A percentile compares a stretch with the other conserved stretches of the same genome.
These are phyloP conservation scores for Plicaturopsis crispa DNA, from an alignment of 768 basidiomycete genomes.

Conservation along the genomic window DNA sequence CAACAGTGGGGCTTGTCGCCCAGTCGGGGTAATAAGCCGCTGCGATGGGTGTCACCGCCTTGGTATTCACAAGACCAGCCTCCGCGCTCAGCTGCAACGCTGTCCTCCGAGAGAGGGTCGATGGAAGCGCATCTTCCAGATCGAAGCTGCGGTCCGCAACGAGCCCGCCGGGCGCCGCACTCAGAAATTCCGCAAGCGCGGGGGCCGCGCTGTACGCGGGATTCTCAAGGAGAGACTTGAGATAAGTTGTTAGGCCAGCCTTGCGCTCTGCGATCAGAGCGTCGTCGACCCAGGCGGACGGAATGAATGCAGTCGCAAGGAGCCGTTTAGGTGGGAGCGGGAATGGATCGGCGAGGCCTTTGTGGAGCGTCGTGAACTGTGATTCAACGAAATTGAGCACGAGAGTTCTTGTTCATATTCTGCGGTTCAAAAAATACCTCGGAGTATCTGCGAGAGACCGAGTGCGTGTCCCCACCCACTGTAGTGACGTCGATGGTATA, in stretches of 20 bases:
- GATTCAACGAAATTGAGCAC: constrained; percentile 2
- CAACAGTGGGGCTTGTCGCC: neutral
- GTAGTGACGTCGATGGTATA: constrained; percentile 31
- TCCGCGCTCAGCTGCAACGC: constrained; percentile 15
- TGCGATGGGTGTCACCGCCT: constrained; percentile 24
- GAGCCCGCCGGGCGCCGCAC: too few relatives aligned
- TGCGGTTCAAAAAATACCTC: constrained; percentile 23
- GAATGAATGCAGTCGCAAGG: constrained; percentile 38
- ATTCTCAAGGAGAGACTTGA: constrained; percentile 29
- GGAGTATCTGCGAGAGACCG: constrained; percentile 33
- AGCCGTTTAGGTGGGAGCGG: constrained; percentile 45
- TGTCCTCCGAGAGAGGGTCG: constrained; percentile 33
- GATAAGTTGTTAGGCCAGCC: constrained; percentile 34
- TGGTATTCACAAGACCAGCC: constrained; percentile 9
- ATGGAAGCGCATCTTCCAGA: constrained; percentile 39
- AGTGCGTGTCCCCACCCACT: constrained; percentile 23
- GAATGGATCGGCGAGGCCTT: constrained; percentile 30
- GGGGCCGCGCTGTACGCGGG: constrained; percentile 26
- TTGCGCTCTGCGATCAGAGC: constrained; percentile 45
- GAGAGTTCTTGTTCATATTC: neutral
- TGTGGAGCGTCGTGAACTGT: constrained; percentile 34
- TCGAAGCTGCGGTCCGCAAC: constrained; percentile 20
- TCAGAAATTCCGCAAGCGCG: constrained; percentile 31
- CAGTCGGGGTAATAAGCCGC: constrained; percentile 36
- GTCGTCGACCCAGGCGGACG: constrained; percentile 48